phyloP scores from a whole-genome alignment of 148 eudicot genomes.

The Amaranthus palmeri region DNA sequence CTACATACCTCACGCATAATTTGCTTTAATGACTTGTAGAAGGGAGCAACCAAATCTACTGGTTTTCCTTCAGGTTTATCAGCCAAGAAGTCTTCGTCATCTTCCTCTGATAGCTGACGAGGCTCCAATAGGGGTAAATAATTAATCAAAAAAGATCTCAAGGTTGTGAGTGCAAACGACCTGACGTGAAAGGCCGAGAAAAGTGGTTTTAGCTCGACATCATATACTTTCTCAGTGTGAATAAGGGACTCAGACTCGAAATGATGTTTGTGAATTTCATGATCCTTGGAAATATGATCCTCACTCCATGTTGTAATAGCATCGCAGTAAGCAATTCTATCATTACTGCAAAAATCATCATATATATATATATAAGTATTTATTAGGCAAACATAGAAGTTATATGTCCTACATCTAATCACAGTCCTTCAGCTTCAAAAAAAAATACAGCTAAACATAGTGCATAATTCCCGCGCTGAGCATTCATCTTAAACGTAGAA shows the following conservation, averaged over 20 bases:
- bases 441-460: neutral
- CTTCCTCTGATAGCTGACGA: slow-evolving; percentile 52
- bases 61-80: slow-evolving; percentile 38
- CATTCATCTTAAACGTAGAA: too few relatives aligned
- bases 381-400: slow-evolving; percentile 6
- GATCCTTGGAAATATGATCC: slow-evolving; percentile 41
- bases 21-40: slow-evolving; percentile 77
- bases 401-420: neutral
- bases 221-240: slow-evolving; percentile 51
- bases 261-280: slow-evolving; percentile 34
- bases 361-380: neutral
- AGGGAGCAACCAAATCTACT: slow-evolving; percentile 74
- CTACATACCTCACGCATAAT: slow-evolving; percentile 67
- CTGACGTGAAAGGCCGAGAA: slow-evolving; percentile 80
- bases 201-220: slow-evolving; percentile 57
- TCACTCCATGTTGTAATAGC: slow-evolving; percentile 54
- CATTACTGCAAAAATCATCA: slow-evolving; percentile 36
- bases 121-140: slow-evolving; percentile 88
- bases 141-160: slow-evolving; percentile 76
- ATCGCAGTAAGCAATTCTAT: slow-evolving; percentile 67
- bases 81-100: slow-evolving; percentile 69
- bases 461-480: too few relatives aligned
- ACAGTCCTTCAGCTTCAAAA: neutral
- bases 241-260: slow-evolving; percentile 41
- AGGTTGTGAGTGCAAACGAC: slow-evolving; percentile 49